Percentiles rank a stretch among this genome's conserved stretches.
phyloP scores from a whole-genome alignment of 2,329 filamentous ascomycete genomes.

The Dactylella cylindrospora region DNA sequence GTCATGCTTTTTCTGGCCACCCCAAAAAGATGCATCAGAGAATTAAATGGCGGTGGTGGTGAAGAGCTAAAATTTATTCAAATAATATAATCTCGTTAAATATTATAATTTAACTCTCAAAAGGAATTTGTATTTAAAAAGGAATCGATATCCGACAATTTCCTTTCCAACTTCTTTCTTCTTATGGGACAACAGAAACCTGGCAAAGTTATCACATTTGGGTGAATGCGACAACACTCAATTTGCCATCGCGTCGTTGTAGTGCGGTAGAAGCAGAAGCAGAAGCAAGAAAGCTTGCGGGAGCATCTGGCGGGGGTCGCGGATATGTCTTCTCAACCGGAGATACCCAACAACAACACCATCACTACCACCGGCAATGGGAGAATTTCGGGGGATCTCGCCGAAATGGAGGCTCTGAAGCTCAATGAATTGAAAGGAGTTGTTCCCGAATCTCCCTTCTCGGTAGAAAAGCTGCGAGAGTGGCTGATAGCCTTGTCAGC shows the following conservation, averaged over 20 bases:
- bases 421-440: conserved; percentile 30
- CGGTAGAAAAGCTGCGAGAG: conserved; percentile 47
- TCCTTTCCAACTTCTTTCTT: no score
- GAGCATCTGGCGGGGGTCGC: conserved; percentile 2
- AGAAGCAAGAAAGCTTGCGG: conserved; percentile 21
- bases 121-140: no score
- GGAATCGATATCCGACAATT: no score
- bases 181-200: background rate
- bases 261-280: conserved; percentile 13
- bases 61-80: no score
- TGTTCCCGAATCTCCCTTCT: conserved; percentile 46
- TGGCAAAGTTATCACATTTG: background rate
- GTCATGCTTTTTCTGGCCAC: no score
- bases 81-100: no score
- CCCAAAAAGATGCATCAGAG: no score
- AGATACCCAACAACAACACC: conserved; percentile 46
- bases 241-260: background rate
- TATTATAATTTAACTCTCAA: no score
- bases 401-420: conserved; percentile 39
- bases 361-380: conserved; percentile 40
- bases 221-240: conserved; percentile 22
- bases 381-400: conserved; percentile 48
- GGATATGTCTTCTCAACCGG: conserved; percentile 12
- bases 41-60: no score
- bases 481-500: conserved; percentile 49